A percentile compares a stretch with the other conserved stretches of the same genome.
phyloP scores from a whole-genome alignment of 192 early-diverging fungal species.

The Bifiguratus adelaidae region DNA sequence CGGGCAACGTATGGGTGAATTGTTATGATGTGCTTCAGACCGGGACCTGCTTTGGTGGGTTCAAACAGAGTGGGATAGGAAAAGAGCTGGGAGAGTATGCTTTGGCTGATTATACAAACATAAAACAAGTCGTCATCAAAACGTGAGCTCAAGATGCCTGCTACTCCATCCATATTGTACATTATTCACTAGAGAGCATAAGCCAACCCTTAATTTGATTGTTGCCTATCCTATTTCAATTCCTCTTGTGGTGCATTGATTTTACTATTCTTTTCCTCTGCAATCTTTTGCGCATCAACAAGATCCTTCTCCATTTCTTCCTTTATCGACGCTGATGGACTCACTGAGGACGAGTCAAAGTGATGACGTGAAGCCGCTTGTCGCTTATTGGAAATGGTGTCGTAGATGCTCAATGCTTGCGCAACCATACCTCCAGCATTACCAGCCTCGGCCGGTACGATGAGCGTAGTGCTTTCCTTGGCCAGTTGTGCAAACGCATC shows the following conservation, averaged over 20 bases:
- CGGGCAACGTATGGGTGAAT: conserved; percentile 58
- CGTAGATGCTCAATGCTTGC: conserved; percentile 52
- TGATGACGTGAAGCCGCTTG: neutral
- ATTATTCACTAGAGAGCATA: too few species aligned
- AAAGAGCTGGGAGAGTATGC: conserved; percentile 45
- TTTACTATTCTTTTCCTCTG: too few species aligned
- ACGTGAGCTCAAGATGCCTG: too few species aligned
- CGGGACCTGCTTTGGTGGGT: conserved; percentile 53
- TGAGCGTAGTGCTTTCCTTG: conserved; percentile 83
- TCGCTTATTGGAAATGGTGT: conserved; percentile 33
- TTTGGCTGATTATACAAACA: conserved; percentile 24
- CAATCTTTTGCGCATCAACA: too few species aligned
- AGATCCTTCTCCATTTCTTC: conserved; percentile 14
- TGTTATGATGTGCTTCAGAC: conserved; percentile 23
- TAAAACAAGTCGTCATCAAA: conserved; percentile 7
- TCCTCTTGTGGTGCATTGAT: too few species aligned
- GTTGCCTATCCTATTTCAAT: too few species aligned
- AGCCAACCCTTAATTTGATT: too few species aligned
- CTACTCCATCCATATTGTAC: too few species aligned
- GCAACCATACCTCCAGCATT: conserved; percentile 87
- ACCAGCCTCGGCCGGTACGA: conserved; percentile 74
- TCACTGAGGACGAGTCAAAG: neutral
- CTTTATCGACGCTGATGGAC: conserved; percentile 3
- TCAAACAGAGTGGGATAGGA: conserved; percentile 53
- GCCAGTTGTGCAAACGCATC: conserved; percentile 87